A percentile compares a stretch with the other conserved stretches of the same genome.
Conservation (phyloP, 306 rosid species). For the Purshia tridentata region DNA sequence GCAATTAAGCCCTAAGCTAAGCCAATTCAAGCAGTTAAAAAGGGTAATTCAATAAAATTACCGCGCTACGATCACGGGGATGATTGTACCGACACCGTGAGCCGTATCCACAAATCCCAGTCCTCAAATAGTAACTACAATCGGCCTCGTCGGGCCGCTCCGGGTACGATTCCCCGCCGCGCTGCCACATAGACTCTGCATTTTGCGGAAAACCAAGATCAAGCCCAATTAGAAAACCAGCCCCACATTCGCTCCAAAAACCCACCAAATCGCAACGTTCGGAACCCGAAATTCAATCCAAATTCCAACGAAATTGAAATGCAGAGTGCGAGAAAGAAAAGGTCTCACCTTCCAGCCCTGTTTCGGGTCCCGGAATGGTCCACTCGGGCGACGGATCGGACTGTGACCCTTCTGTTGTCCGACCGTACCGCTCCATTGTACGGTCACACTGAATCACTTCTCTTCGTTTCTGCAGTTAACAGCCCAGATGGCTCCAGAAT, state of each 20-base stretch:
- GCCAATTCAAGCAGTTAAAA: slow-evolving; percentile 1
- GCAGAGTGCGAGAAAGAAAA: slow-evolving; percentile 16
- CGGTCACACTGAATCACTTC: slow-evolving; percentile 36
- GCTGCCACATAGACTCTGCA: slow-evolving; percentile 74
- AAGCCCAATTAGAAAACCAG: slow-evolving; percentile 30
- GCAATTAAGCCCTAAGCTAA: slow-evolving; percentile 23
- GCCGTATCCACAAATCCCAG: slow-evolving; percentile 93
- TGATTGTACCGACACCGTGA: slow-evolving; percentile 94
- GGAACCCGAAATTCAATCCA: slow-evolving; percentile 15
- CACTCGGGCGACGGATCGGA: slow-evolving; percentile 92
- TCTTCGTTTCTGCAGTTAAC: slow-evolving; percentile 24
- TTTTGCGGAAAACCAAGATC: slow-evolving; percentile 38
- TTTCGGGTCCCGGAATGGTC: slow-evolving; percentile 51
- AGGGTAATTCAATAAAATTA: slow-evolving; percentile 33
- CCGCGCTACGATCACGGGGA: slow-evolving; percentile 86
- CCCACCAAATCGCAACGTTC: slow-evolving; percentile 34
- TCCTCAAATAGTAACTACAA: slow-evolving; percentile 78
- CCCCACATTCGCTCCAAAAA: slow-evolving; percentile 42
- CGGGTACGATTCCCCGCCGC: slow-evolving; percentile 81
- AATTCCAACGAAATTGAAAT: slow-evolving; percentile 39
- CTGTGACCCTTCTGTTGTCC: slow-evolving; percentile 62
- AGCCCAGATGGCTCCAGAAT: slow-evolving; percentile 17
- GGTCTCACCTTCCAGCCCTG: slow-evolving; percentile 56
- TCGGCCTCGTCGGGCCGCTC: slow-evolving; percentile 83
- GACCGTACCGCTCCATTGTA: slow-evolving; percentile 92